Base-by-base conservation (phyloP, 2,329 filamentous ascomycete genomes). In the Mollisia scopiformis region DNA sequence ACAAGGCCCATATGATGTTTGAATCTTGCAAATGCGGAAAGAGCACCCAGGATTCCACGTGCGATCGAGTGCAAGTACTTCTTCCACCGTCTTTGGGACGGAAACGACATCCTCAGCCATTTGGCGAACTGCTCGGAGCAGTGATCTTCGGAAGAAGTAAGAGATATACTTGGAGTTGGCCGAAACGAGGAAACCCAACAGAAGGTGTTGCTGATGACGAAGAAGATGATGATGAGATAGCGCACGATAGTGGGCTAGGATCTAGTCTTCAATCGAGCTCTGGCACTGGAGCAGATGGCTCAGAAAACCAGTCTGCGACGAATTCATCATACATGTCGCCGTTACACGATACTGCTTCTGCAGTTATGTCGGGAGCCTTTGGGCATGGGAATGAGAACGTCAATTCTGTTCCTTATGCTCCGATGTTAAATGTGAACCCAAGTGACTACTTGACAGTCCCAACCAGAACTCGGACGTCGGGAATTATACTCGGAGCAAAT, bases 51-150 rank as follows among this genome's bases (percentile, higher is more conserved):
- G 14, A 8, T 10, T 19, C 13, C 14, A 30, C 7, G 16, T 57
- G 53, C 25, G 58, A 61, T 31, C 58, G 52, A 27, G 43, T 61
- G 13, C 58, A 61, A 53, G 58, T 55, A 23, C 33, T 61, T 27
- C 30, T 51, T 2, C 41, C 52, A 10, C 28, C 28, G 1, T 35
- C 25, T 3, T 8, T 41, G 5, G 35, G 53, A 5, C 11, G 19
- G 3, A 57, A 56, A 21, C 51, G 37, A 33, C 30, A 56, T 14
- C 25, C 46, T 1, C 6, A 57, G 6, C 58, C 53, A 21, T 56
- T 61, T 23, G n/a, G 25, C n/a, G 25, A 14, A 2, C 16, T 14
- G 23, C 19, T 43, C 13, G 58, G 58, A 8, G 58, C 58, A 27
- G 58, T 56, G 13, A 57, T 61, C 23, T 53, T 61, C 56, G 58